Evolutionary conservation across 1,139 yeast species (phyloP).

Genomic region (Blastobotrys persicus): DNA sequence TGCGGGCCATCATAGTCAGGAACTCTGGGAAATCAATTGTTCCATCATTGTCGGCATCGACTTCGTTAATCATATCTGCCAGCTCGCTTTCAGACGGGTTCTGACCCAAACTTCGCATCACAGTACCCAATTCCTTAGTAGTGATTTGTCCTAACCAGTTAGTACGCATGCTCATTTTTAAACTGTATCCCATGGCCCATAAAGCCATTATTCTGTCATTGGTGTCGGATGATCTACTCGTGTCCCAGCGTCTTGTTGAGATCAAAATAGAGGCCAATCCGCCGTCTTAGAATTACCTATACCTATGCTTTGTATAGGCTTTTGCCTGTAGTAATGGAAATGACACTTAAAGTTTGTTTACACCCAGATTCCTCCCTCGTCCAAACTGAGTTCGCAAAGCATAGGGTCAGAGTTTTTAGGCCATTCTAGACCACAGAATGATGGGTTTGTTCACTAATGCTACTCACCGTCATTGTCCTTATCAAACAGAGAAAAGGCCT

Average conservation of each 20-base stretch:
- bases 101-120: slow-evolving; percentile 96
- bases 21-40: slow-evolving; percentile 81
- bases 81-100: slow-evolving; percentile 96
- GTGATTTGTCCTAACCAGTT: slow-evolving; percentile 58
- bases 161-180: neutral
- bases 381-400: neutral
- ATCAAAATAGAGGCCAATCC: too few species aligned
- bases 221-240: too few species aligned
- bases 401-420: neutral
- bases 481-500: slow-evolving; percentile 94
- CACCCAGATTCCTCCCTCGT: too few species aligned
- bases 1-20: slow-evolving; percentile 87
- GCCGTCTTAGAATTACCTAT: too few species aligned
- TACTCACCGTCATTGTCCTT: slow-evolving; percentile 85
- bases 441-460: slow-evolving; percentile 17
- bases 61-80: slow-evolving; percentile 94
- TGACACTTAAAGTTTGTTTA: too few species aligned
- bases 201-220: too few species aligned
- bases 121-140: slow-evolving; percentile 93
- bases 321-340: too few species aligned
- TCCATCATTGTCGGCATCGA: slow-evolving; percentile 93
- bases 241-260: too few species aligned
- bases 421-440: neutral
- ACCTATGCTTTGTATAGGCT: too few species aligned
- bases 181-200: too few species aligned